A percentile compares a stretch with the other conserved stretches of the same genome.
Conservation (phyloP, 192 early-diverging fungal genomes). For the Pilaira anomala region DNA sequence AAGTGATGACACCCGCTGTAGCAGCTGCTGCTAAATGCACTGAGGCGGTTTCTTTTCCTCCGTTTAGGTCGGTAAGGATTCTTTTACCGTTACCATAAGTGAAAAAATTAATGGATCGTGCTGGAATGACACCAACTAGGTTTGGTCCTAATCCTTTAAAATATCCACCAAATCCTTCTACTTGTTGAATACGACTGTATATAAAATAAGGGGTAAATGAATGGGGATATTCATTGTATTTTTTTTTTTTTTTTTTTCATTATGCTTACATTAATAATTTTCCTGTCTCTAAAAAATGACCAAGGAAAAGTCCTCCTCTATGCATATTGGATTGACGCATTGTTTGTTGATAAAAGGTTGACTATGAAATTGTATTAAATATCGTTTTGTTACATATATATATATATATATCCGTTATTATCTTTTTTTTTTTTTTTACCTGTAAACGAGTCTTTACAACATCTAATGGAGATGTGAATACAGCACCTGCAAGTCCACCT, state of each 20-base stretch:
- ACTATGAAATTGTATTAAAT: slow-evolving; percentile 21
- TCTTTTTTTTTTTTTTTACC: slow-evolving; percentile 38
- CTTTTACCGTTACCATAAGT: slow-evolving; percentile 89
- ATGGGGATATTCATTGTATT: neutral
- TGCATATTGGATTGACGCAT: slow-evolving; percentile 1
- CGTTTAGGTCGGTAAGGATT: slow-evolving; percentile 68
- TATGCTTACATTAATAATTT: slow-evolving; percentile 42
- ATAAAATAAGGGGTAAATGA: neutral
- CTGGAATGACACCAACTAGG: slow-evolving; percentile 90
- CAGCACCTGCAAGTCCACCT: slow-evolving; percentile 79
- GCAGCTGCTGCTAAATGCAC: slow-evolving; percentile 73
- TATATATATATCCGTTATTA: neutral
- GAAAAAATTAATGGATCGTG: slow-evolving; percentile 91
- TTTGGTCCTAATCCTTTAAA: slow-evolving; percentile 96
- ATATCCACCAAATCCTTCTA: slow-evolving; percentile 80
- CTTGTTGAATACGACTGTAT: slow-evolving; percentile 55
- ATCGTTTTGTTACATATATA: neutral
- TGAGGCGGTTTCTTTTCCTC: slow-evolving; percentile 70
- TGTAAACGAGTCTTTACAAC: slow-evolving; percentile 94
- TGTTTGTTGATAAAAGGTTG: slow-evolving; percentile 37
- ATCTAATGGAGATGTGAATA: slow-evolving; percentile 88
- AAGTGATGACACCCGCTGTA: slow-evolving; percentile 57
- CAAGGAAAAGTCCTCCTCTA: slow-evolving; percentile 33
- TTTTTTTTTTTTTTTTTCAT: neutral
- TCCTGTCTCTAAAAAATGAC: slow-evolving; percentile 51